Evolutionary conservation across 2,329 filamentous ascomycete genomes (phyloP).

Genomic region (Cercospora beticola): DNA sequence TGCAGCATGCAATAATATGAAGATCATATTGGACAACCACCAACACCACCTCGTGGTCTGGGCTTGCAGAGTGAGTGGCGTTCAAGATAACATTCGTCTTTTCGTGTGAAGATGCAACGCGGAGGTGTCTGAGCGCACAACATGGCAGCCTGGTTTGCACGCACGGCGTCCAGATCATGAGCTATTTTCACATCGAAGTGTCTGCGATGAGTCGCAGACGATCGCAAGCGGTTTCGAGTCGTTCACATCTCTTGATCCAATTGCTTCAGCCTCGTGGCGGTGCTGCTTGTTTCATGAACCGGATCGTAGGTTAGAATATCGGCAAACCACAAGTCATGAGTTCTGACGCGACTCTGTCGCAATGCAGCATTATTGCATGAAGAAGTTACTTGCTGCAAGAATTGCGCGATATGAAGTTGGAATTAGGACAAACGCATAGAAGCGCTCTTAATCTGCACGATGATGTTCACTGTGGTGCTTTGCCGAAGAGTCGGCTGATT

Average conservation of each 20-base stretch:
- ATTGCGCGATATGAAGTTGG: conserved; percentile 1
- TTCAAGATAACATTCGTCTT: conserved; percentile 3
- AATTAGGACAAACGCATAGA: not conserved
- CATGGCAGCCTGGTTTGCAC: conserved; percentile 1
- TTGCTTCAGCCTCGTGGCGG: conserved; percentile 7
- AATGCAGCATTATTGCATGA: not conserved
- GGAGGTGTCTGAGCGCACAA: conserved; percentile 7
- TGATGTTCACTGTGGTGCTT: not conserved
- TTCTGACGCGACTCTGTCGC: not conserved
- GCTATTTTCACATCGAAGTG: not conserved
- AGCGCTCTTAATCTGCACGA: conserved; percentile 7
- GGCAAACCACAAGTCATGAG: not conserved
- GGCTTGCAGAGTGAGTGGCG: conserved; percentile 5
- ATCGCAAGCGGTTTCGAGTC: conserved; percentile 6
- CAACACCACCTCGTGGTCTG: not conserved
- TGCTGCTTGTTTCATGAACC: conserved; percentile 10
- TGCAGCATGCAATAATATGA: conserved; percentile 18
- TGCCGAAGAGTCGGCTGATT: not conserved
- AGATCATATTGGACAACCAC: conserved; percentile 17
- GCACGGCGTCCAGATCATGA: not conserved
- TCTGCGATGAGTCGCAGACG: conserved; percentile 4
- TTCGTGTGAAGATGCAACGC: conserved; percentile 11
- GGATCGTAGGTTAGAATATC: conserved; percentile 1
- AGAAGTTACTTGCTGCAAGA: not conserved
- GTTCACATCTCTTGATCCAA: not conserved